Conservation (phyloP, 495 filamentous ascomycete genomes). For the Oidiodendron maius region DNA sequence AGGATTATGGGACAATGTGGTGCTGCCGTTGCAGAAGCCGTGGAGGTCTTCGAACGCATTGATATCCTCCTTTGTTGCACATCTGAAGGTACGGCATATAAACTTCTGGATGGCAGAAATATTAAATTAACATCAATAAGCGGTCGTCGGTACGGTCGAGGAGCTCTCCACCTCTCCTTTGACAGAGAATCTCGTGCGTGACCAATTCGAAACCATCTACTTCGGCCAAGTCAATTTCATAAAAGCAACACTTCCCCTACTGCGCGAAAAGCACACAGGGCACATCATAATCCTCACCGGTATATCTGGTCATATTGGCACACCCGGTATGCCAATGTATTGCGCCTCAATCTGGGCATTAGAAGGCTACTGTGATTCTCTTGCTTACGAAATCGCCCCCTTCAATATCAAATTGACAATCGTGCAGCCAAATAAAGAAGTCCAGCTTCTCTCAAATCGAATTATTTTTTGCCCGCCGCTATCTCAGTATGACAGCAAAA, state of each 20-base stretch:
- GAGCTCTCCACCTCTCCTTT: slow-evolving; percentile 71
- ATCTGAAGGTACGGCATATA: slow-evolving; percentile 60
- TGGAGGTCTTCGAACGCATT: slow-evolving; percentile 75
- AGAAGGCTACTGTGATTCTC: slow-evolving; percentile 95
- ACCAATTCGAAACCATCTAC: slow-evolving; percentile 92
- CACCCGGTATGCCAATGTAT: slow-evolving; percentile 85
- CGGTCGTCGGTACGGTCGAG: slow-evolving; percentile 86
- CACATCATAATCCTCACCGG: slow-evolving; percentile 89
- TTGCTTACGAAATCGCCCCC: slow-evolving; percentile 94
- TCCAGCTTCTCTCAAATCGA: slow-evolving; percentile 75
- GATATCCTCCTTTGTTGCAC: slow-evolving; percentile 88
- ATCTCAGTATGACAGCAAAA: slow-evolving; percentile 63
- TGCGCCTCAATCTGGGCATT: slow-evolving; percentile 91
- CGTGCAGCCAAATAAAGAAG: slow-evolving; percentile 81
- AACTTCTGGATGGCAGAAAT: background rate
- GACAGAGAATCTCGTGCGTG: slow-evolving; percentile 71
- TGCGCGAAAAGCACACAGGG: slow-evolving; percentile 71
- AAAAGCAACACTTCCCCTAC: slow-evolving; percentile 76
- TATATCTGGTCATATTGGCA: slow-evolving; percentile 88
- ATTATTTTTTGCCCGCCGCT: slow-evolving; percentile 75
- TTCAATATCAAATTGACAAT: slow-evolving; percentile 97
- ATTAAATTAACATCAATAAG: slow-evolving; percentile 44
- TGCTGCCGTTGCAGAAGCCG: slow-evolving; percentile 79
- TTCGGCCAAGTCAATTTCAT: slow-evolving; percentile 95
- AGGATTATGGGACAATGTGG: slow-evolving; percentile 59